Evolutionary conservation across 1,284 basidiomycete genomes (phyloP), one percentile per base, ranked within the genome.

Genomic region (Boletus sp.): DNA sequence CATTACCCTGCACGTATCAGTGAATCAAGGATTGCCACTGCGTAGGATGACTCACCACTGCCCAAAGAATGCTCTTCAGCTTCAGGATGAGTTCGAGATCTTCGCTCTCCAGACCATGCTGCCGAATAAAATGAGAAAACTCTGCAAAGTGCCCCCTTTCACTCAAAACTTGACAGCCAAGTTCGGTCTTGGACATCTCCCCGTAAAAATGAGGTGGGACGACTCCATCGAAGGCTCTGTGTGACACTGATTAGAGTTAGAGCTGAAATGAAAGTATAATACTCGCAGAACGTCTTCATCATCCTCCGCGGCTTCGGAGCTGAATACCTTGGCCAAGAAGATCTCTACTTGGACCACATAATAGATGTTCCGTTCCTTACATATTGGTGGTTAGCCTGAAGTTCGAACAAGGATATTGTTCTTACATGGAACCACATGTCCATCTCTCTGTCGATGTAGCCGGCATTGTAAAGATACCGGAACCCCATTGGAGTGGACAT

Each of bases 191-290:
- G 46, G 94, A 90, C 80, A 99, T 91, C 72, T 98, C 95, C 24
- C 96, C 96, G 66, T 98, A 97, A 75, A 99, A 98, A 72, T 99
- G 96, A 5, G 91, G 88, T 1, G 97, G 97, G 2, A 94, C 90
- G 2, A 88, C 86, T 15, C 91, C 91, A 56, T 96, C 94, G 61
- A 92, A 93, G n/a, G 82, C 79, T 36, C 88, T 90, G 57, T 20
- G 20, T 6, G 61, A 45, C 6, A 31, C 53, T 36, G 55, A 50
- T 58, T 27, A 65, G 56, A 45, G 27, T 13, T 35, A 22, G 33
- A 35, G 20, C 33, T 5, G 18, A 35, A 51, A 55, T 16, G 16
- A 22, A 43, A 22, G 49, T 4, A n/a, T 3, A 39, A 15, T 29
- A 77, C 82, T 64, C 60, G 83, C 88, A 84, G 67, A 50, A 83